phyloP scores from a whole-genome alignment of 164 flowering plant species.

The Santalum album region DNA sequence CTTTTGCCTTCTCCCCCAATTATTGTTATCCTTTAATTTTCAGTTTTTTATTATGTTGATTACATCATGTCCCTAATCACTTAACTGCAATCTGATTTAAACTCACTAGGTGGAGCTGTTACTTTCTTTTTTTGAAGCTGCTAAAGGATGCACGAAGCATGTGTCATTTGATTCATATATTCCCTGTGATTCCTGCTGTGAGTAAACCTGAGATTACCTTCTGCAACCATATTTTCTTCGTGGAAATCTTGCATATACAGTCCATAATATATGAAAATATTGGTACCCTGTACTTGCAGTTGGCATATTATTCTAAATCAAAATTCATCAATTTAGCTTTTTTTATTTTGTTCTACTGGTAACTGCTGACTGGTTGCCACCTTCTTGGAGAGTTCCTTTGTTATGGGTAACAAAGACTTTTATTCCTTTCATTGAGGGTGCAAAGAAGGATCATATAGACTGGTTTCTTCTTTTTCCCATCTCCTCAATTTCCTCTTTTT shows the following conservation, averaged over 20 bases:
- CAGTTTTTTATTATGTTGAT: constrained; percentile 5
- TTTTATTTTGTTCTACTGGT: no score
- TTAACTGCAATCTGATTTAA: background rate
- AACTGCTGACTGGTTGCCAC: no score
- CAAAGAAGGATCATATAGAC: no score
- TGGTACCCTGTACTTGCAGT: no score
- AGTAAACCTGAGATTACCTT: constrained; percentile 23
- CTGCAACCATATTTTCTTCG: background rate
- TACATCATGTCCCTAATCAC: constrained; percentile 2
- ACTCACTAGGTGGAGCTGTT: constrained; percentile 52
- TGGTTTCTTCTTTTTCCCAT: no score
- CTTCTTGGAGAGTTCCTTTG: no score
- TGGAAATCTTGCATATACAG: background rate
- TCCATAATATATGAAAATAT: background rate
- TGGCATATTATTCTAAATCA: no score
- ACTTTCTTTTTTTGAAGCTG: constrained; percentile 88
- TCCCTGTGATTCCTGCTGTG: constrained; percentile 80
- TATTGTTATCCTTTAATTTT: background rate
- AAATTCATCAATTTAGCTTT: no score
- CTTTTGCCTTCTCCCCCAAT: background rate
- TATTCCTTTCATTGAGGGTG: no score
- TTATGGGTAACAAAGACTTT: no score
- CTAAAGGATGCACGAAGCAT: constrained; percentile 69
- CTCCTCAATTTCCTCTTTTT: no score
- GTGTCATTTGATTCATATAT: constrained; percentile 59